Evolutionary conservation across 2,329 filamentous ascomycete genomes (phyloP).

Genomic region (Colletotrichum destructivum): DNA sequence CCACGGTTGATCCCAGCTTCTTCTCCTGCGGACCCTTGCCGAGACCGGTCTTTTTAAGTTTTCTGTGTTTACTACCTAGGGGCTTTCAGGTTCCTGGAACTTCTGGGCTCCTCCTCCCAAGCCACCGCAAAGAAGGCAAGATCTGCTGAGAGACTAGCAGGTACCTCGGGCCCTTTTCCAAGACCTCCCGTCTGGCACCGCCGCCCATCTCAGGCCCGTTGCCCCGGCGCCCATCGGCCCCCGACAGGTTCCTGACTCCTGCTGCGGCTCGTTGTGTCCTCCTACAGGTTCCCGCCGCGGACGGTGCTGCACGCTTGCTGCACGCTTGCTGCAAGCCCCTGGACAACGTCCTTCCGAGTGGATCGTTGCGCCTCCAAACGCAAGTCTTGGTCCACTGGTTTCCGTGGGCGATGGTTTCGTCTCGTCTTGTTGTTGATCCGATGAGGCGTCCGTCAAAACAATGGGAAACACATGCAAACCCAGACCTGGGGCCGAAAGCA

Average conservation of each 20-base stretch:
- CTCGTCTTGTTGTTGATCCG: constrained; percentile 41
- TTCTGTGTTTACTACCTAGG: background rate
- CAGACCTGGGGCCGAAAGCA: constrained; percentile 19
- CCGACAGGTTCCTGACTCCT: constrained; percentile 32
- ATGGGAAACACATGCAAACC: constrained; percentile 33
- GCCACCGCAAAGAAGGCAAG: constrained; percentile 7
- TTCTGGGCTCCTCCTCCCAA: background rate
- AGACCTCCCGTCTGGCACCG: constrained; percentile 35
- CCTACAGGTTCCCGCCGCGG: constrained; percentile 25
- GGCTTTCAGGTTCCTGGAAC: constrained; percentile 2
- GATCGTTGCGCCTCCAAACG: constrained; percentile 38
- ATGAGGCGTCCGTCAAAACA: constrained; percentile 38
- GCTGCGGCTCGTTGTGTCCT: constrained; percentile 25
- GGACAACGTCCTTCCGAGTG: constrained; percentile 36
- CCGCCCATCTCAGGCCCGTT: constrained; percentile 36
- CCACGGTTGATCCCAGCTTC: constrained; percentile 43
- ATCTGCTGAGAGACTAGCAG: constrained; percentile 15
- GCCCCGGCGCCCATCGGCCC: constrained; percentile 36
- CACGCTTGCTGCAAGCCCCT: constrained; percentile 43
- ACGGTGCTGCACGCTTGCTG: constrained; percentile 39
- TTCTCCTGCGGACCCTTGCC: constrained; percentile 42
- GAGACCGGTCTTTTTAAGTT: background rate
- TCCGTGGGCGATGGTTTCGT: constrained; percentile 41
- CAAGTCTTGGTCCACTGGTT: constrained; percentile 39
- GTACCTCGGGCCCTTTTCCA: constrained; percentile 22